Conservation (phyloP, 345 rosid species). For the Lepidium didymum region DNA sequence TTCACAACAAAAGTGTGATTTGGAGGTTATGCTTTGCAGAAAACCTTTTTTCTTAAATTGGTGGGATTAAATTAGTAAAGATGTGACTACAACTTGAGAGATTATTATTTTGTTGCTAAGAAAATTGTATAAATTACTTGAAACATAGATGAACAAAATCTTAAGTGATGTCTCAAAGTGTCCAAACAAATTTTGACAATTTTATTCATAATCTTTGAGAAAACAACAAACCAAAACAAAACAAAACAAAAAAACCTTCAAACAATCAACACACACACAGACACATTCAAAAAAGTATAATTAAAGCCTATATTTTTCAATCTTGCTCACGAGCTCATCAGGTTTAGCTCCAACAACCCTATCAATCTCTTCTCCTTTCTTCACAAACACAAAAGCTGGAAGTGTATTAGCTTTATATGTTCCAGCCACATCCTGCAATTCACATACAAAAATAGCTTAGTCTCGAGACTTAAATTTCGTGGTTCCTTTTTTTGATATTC, state of each 20-base stretch:
- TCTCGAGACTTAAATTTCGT: background rate
- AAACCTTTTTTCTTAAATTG: background rate
- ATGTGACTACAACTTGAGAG: background rate
- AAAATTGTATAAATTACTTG: background rate
- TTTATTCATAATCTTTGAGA: slow-evolving; percentile 5
- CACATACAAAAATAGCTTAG: slow-evolving; percentile 1
- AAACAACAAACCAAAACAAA: background rate
- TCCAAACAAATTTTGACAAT: background rate
- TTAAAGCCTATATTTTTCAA: slow-evolving; percentile 38
- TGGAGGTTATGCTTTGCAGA: no score
- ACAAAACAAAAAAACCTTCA: background rate
- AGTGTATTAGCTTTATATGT: slow-evolving; percentile 38
- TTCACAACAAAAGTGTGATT: no score
- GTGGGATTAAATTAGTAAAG: background rate
- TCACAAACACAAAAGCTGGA: slow-evolving; percentile 60
- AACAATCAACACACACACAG: background rate
- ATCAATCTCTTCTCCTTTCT: slow-evolving; percentile 59
- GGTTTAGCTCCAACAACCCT: slow-evolving; percentile 58
- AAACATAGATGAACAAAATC: background rate
- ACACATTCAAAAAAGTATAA: background rate
- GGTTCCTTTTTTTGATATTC: background rate
- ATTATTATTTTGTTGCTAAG: background rate
- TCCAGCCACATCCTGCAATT: slow-evolving; percentile 42
- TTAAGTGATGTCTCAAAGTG: background rate
- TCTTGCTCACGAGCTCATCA: slow-evolving; percentile 49